A percentile compares a stretch with the other conserved stretches of the same genome.
Evolutionary conservation across 345 rosid species (phyloP).

Genomic region (Microthlaspi erraticum): DNA sequence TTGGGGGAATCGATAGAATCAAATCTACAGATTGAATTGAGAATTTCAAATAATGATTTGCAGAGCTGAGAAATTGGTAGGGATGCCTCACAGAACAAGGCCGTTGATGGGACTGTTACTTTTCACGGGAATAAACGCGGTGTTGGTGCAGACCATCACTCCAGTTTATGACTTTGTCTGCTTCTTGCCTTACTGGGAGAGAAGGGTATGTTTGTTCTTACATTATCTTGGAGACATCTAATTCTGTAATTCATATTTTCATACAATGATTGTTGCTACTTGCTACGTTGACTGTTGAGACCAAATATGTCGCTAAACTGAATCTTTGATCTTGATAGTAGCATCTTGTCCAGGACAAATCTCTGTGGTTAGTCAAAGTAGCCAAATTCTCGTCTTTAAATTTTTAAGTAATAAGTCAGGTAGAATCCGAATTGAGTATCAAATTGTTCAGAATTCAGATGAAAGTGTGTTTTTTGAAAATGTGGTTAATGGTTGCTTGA

Average conservation of each 20-base stretch:
- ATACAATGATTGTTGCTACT: background rate
- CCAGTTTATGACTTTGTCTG: slow-evolving; percentile 70
- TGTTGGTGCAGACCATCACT: slow-evolving; percentile 55
- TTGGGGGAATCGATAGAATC: background rate
- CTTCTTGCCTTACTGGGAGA: slow-evolving; percentile 70
- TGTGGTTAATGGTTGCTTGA: background rate
- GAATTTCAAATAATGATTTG: slow-evolving; percentile 2
- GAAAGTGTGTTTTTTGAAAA: background rate
- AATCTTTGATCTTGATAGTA: background rate
- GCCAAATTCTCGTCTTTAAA: slow-evolving; percentile 5
- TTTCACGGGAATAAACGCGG: slow-evolving; percentile 57
- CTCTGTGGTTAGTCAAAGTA: slow-evolving; percentile 18
- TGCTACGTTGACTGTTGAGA: too few species aligned
- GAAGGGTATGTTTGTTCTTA: slow-evolving; percentile 50
- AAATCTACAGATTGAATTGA: background rate
- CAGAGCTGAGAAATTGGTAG: slow-evolving; percentile 9
- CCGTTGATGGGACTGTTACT: slow-evolving; percentile 60
- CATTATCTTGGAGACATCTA: background rate
- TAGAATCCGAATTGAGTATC: background rate
- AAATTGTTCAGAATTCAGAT: background rate
- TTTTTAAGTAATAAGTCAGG: too few species aligned
- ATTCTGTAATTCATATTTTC: background rate
- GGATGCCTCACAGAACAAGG: slow-evolving; percentile 59
- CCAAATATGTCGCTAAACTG: background rate
- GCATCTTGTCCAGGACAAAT: background rate